These are phyloP conservation scores for Naumovozyma baii DNA, from an alignment of 805 yeast species.

Conservation along the genomic window DNA sequence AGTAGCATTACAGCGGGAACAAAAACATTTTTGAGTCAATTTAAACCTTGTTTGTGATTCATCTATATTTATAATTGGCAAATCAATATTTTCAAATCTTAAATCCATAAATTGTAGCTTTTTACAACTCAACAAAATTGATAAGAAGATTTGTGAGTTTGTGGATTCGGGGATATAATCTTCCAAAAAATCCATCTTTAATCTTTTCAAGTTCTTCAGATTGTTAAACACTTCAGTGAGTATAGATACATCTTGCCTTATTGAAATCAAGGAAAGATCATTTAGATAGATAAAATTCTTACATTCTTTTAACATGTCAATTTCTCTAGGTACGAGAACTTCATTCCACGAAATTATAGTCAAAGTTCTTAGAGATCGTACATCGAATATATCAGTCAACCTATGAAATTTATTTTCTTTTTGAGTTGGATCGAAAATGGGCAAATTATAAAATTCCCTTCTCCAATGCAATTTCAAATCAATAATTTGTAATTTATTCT, in stretches of 20 bases:
- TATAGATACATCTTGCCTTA: slow-evolving; percentile 27
- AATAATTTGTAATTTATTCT: slow-evolving; percentile 27
- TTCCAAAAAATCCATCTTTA: slow-evolving; percentile 34
- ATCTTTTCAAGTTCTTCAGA: slow-evolving; percentile 27
- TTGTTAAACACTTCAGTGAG: slow-evolving; percentile 28
- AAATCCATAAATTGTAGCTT: slow-evolving; percentile 33
- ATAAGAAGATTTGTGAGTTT: slow-evolving; percentile 27
- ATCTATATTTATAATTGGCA: slow-evolving; percentile 22
- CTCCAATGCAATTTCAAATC: slow-evolving; percentile 36
- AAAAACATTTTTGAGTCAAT: slow-evolving; percentile 26
- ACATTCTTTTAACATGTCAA: slow-evolving; percentile 32
- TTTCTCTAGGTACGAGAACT: slow-evolving; percentile 25
- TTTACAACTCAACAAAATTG: slow-evolving; percentile 29
- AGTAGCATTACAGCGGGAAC: slow-evolving; percentile 23
- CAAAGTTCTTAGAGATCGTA: slow-evolving; percentile 27
- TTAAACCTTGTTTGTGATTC: slow-evolving; percentile 17
- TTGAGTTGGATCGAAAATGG: neutral
- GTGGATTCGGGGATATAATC: slow-evolving; percentile 29
- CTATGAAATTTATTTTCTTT: slow-evolving; percentile 13
- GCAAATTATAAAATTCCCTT: slow-evolving; percentile 28
- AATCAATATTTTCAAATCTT: slow-evolving; percentile 29
- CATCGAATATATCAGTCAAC: slow-evolving; percentile 32
- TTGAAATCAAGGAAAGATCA: slow-evolving; percentile 35
- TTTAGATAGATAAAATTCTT: slow-evolving; percentile 29
- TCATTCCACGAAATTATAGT: slow-evolving; percentile 39